Evolutionary conservation across 305 asterid genomes (phyloP).

Genomic region (Fraxinus angustifolia): DNA sequence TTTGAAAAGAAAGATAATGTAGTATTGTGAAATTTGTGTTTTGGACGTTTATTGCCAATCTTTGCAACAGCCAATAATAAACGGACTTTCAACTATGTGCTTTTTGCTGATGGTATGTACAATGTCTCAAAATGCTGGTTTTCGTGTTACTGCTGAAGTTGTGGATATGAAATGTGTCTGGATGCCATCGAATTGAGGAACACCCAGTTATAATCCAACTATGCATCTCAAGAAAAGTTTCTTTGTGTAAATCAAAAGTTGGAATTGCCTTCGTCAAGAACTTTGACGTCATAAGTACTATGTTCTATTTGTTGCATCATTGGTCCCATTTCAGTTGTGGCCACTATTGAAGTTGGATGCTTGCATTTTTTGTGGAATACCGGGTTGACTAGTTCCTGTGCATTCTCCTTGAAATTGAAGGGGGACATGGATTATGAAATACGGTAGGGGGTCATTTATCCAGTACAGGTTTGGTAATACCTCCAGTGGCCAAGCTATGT

Average conservation of each 20-base stretch:
- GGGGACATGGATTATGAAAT: background rate
- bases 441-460: background rate
- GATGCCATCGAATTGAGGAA: background rate
- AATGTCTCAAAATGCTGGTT: background rate
- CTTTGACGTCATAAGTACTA: background rate
- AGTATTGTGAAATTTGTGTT: background rate
- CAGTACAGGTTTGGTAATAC: background rate
- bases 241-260: background rate
- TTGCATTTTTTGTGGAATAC: background rate
- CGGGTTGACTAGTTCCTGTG: background rate
- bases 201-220: background rate
- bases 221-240: background rate
- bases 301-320: background rate
- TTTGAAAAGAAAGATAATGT: background rate
- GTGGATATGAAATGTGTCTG: background rate
- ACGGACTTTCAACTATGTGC: background rate
- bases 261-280: background rate
- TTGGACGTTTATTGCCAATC: background rate
- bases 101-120: background rate
- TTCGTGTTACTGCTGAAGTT: background rate
- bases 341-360: background rate
- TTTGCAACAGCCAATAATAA: background rate
- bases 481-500: background rate
- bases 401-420: background rate
- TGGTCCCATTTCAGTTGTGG: background rate